Base-by-base conservation (phyloP, 371 early-diverging fungal genomes). In the Parasitella parasitica region DNA sequence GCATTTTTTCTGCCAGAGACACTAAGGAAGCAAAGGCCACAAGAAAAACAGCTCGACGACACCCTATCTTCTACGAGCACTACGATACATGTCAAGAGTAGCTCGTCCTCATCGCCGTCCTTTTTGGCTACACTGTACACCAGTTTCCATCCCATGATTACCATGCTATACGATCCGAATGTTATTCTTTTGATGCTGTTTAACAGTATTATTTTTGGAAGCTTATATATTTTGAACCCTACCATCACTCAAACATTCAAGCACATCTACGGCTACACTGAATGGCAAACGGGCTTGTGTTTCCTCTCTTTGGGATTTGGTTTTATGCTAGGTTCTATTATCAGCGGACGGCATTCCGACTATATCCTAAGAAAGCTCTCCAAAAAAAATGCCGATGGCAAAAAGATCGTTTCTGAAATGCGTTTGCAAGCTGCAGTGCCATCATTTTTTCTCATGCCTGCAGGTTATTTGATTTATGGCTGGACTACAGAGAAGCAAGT, bases 381-480 rank as follows among this genome's bases (percentile, higher is more conserved):
- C 26, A 68, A 46, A 34, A 52, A 30, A 50, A 54, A n/a, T 24
- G 46, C 27, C 6, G 20, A 41, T 34, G 54, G 51, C 6, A 39
- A 49, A 6, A 56, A 54, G 46, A 28, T 66, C 8, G 34, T 51
- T 22, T 76, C 82, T 15, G 84, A 84, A 48, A 71, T 76, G 41
- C 70, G 84, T 51, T 68, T 84, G 26, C 68, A 67, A 24, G 79
- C 80, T 48, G 74, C 77, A 1, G 61, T 80, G 41, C 66, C 78
- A 30, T 83, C 81, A 2, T 80, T 79, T 39, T 43, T 80, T 6
- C 57, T 81, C 13, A 77, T 86, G 15, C 84, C 86, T 18, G 36
- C 77, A 1, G 86, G 86, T 4, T 71, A 81, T 1, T 70, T 86
- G 1, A 32, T 86, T 15, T 86, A 80, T 66, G 86, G 86, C 0